Evolutionary conservation across 176 grass and related monocot genomes (phyloP).

Genomic region (Hordeum marinum): DNA sequence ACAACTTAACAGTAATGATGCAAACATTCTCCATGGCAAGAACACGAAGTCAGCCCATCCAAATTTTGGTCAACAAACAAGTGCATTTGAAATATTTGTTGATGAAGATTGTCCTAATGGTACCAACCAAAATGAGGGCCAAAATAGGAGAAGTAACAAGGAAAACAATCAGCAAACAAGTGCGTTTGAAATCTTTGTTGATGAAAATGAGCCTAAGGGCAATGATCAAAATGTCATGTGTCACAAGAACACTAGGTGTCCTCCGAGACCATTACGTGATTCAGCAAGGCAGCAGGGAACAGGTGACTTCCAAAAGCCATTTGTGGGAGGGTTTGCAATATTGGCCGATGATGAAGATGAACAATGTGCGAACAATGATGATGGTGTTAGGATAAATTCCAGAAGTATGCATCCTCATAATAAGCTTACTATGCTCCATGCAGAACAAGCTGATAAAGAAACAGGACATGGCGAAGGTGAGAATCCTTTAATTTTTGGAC

Average conservation of each 20-base stretch:
- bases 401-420: slow-evolving; percentile 5
- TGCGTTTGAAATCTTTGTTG: slow-evolving; percentile 61
- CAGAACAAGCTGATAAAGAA: slow-evolving; percentile 22
- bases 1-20: slow-evolving; percentile 13
- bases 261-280: slow-evolving; percentile 18
- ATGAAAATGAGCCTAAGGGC: slow-evolving; percentile 45
- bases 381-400: neutral
- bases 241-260: slow-evolving; percentile 13
- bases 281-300: slow-evolving; percentile 15
- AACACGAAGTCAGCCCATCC: slow-evolving; percentile 28
- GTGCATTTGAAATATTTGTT: slow-evolving; percentile 72
- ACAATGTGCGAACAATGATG: slow-evolving; percentile 18
- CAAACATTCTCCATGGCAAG: slow-evolving; percentile 10
- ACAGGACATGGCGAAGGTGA: neutral
- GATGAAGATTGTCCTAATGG: slow-evolving; percentile 50
- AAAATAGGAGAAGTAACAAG: slow-evolving; percentile 21
- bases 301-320: slow-evolving; percentile 43
- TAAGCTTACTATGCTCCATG: neutral
- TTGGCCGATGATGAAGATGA: slow-evolving; percentile 66
- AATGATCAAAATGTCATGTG: slow-evolving; percentile 13
- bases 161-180: slow-evolving; percentile 36
- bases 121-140: slow-evolving; percentile 17
- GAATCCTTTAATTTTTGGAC: slow-evolving; percentile 34
- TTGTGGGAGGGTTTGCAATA: slow-evolving; percentile 67
- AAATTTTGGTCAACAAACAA: slow-evolving; percentile 35